Base-by-base conservation (phyloP, 2,329 filamentous ascomycete genomes). In the Colletotrichum liriopes region DNA sequence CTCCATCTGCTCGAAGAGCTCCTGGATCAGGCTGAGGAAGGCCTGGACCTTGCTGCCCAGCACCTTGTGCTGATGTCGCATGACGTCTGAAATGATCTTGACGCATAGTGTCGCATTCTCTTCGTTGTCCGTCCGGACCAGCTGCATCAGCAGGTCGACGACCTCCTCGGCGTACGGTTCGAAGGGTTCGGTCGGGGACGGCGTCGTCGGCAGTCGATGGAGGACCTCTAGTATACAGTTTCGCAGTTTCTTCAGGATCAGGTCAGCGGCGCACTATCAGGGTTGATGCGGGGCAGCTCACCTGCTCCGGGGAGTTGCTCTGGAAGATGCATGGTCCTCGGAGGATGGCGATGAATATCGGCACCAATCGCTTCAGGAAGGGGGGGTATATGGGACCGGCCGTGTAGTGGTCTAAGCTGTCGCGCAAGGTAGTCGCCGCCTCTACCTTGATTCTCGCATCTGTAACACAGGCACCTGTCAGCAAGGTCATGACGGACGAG, bases 101-200 rank as follows among this genome's bases (percentile, higher is more conserved):
- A 99, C 94, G 81, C 96, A 98, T 74, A 99, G 86, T n/a, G 97
- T 94, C 2, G 96, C 96, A 87, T 99, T 99, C 74, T 99, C 96
- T 83, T 99, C 96, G 78, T 99, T 99, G 82, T 99, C 96, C 52
- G 91, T 93, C 76, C 93, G 92, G 72, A 98, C 95, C 71, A 99
- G 86, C 66, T 90, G 89, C 91, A 98, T 96, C 74, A 98, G 88
- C 75, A 97, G 88, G 79, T 98, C 95, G 72, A 98, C 94, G 73
- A 97, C 92, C 79, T 97, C 94, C 75, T 92, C 89, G 49, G 96
- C 95, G 82, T 96, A 97, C 0, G 92, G 93, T 81, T 98, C 95
- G 83, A 98, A 92, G 1, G 91, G 91, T 77, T 98, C 95, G 65
- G 91, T 84, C 2, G 94, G 92, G 49, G 88, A 90, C n/a, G 86